phyloP scores from a whole-genome alignment of 306 rosid genomes.

The Amphicarpaea edgeworthii region DNA sequence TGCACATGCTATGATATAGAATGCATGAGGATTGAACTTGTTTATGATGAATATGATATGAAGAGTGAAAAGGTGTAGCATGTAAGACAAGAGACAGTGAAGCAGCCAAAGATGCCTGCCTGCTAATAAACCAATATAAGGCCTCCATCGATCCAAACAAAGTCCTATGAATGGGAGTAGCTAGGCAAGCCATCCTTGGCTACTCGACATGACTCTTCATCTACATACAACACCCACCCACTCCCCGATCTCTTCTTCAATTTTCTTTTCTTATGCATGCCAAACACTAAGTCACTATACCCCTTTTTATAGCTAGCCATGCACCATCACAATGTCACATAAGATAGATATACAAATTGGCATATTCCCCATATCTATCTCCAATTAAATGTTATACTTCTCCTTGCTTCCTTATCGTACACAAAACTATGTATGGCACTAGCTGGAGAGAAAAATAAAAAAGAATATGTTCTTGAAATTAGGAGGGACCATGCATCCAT shows the following conservation, averaged over 20 bases:
- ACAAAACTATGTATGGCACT: background rate
- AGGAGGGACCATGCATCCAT: constrained; percentile 47
- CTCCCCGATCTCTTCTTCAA: constrained; percentile 55
- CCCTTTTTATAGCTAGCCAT: constrained; percentile 54
- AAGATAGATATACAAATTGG: constrained; percentile 10
- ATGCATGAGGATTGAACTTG: too few species aligned
- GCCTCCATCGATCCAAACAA: background rate
- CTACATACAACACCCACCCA: constrained; percentile 62
- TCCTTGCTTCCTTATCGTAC: constrained; percentile 26
- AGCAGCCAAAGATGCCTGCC: constrained; percentile 60
- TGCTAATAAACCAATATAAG: constrained; percentile 50
- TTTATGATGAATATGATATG: too few species aligned
- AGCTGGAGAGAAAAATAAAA: constrained; percentile 13
- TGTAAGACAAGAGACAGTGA: constrained; percentile 78
- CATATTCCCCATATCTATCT: constrained; percentile 41
- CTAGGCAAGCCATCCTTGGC: constrained; percentile 87
- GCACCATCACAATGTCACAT: background rate
- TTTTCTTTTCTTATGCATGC: background rate
- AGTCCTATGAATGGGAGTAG: constrained; percentile 21
- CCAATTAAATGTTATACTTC: background rate
- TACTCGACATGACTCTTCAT: constrained; percentile 62
- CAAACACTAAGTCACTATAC: background rate
- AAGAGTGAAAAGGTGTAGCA: constrained; percentile 66
- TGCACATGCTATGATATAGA: too few species aligned
- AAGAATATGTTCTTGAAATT: constrained; percentile 54